Base-by-base conservation (phyloP, 345 rosid genomes). In the Hibiscus mutabilis region DNA sequence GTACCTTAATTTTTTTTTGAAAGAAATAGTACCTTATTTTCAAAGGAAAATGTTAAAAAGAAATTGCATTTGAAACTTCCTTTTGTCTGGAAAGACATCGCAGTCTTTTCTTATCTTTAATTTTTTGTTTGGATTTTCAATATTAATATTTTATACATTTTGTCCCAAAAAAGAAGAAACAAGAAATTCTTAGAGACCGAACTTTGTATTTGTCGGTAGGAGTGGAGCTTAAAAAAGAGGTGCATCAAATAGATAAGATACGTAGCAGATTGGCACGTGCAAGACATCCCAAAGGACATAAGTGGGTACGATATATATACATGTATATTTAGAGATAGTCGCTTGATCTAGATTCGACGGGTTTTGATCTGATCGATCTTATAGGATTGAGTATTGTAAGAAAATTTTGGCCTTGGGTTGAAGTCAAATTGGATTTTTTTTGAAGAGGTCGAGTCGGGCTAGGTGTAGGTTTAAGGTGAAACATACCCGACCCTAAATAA, bases 31-130 rank as follows among this genome's bases (percentile, higher is more conserved):
- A 29, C 33, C 33, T 29, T 47, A 1, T 14, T 47, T 15, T 14
- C 6, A 11, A 46, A 15, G 52, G 18, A 16, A 35, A 37, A 22
- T 33, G 21, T 56, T 19, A 24, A 16, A 76, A 52, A 68, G 84
- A 81, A 81, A 67, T 42, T 75, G 75, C 84, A 31, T 0, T 0
- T 69, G 81, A 78, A 78, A 69, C 47, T 78, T 78, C 81, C 77
- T 65, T 64, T 46, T 66, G 56, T 24, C 35, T 15, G 2, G 9
- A 46, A 14, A 46, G 35, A 46, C 18, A 21, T 21, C 31, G 19
- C 53, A 15, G 40, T 19, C 68, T 5, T 4, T 40, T 4, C 9
- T 11, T 19, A 1, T 40, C n/a, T 40, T 33, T 35, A 4, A 2
- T 0, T 35, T 10, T 16, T 53, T 18, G 59, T 4, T 64, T 13